Evolutionary conservation across 1,139 yeast species (phyloP).

Genomic region (Taiozyma sp.): DNA sequence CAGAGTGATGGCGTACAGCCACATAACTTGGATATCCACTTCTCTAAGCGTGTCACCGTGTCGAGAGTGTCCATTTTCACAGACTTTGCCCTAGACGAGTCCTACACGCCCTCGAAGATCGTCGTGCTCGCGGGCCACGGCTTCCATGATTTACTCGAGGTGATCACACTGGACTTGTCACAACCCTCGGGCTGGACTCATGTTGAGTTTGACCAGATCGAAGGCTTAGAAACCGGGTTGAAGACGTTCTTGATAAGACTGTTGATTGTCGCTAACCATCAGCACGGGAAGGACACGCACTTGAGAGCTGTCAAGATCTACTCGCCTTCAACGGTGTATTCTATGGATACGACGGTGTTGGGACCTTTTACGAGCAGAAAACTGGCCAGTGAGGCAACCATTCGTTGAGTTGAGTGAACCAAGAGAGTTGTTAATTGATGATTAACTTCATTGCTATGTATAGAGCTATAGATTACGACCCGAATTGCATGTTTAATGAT

Average conservation of each 20-base stretch:
- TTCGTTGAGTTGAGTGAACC: constrained; percentile 27
- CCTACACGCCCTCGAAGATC: constrained; percentile 83
- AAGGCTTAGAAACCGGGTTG: constrained; percentile 49
- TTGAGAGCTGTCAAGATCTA: constrained; percentile 65
- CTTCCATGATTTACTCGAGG: constrained; percentile 77
- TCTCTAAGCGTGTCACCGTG: constrained; percentile 71
- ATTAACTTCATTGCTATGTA: no score
- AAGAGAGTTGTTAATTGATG: no score
- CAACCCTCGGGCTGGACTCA: constrained; percentile 89
- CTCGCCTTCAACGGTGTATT: constrained; percentile 32
- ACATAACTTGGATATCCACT: constrained; percentile 75
- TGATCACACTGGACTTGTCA: constrained; percentile 57
- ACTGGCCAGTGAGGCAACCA: constrained; percentile 29
- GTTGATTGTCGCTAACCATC: constrained; percentile 77
- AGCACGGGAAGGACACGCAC: constrained; percentile 95
- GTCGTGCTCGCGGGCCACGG: constrained; percentile 79
- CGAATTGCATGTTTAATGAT: no score
- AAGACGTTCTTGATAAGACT: constrained; percentile 73
- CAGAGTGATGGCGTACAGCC: constrained; percentile 97
- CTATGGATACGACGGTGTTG: constrained; percentile 19
- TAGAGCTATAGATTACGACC: no score
- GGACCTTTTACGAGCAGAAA: constrained; percentile 29
- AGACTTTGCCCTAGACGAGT: constrained; percentile 70
- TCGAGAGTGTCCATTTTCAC: constrained; percentile 69
- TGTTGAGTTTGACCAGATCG: constrained; percentile 57